phyloP scores from a whole-genome alignment of 495 filamentous ascomycete species.

The Hypoxylon subgilvum region DNA sequence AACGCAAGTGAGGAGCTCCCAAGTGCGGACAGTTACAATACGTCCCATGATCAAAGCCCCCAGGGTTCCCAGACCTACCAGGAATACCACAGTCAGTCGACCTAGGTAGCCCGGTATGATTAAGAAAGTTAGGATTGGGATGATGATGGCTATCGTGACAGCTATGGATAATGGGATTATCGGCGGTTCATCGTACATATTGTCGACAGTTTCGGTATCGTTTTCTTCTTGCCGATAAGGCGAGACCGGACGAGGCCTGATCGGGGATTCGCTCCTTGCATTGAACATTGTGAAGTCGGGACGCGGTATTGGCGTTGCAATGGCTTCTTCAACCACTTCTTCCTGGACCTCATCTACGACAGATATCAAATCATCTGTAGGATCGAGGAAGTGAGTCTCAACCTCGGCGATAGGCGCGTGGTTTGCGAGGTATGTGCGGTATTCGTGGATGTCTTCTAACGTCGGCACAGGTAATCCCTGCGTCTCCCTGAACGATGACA shows the following conservation, averaged over 20 bases:
- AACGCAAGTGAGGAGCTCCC: conserved; percentile 44
- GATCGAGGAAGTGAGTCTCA: conserved; percentile 74
- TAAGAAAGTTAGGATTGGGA: conserved; percentile 66
- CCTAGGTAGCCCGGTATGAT: conserved; percentile 61
- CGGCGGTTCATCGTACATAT: conserved; percentile 12
- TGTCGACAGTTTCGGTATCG: conserved; percentile 17
- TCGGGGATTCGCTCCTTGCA: conserved; percentile 21
- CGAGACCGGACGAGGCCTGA: conserved; percentile 29
- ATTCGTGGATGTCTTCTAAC: conserved; percentile 64
- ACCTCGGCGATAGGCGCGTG: conserved; percentile 65
- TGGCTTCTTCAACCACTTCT: conserved; percentile 24
- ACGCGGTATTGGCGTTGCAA: conserved; percentile 29
- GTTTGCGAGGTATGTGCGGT: conserved; percentile 68
- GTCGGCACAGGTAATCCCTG: conserved; percentile 62
- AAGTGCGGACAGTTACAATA: conserved; percentile 30
- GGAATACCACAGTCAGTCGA: conserved; percentile 57
- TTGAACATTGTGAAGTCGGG: conserved; percentile 20
- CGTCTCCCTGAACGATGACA: conserved; percentile 69
- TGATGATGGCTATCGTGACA: conserved; percentile 59
- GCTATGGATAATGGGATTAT: conserved; percentile 55
- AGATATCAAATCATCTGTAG: conserved; percentile 68
- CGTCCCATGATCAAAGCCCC: conserved; percentile 42
- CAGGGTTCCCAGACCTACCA: conserved; percentile 43
- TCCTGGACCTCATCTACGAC: conserved; percentile 44
- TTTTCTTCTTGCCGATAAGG: conserved; percentile 27